Conservation (phyloP, 2,329 filamentous ascomycete species). For the Coniochaeta sp. region DNA sequence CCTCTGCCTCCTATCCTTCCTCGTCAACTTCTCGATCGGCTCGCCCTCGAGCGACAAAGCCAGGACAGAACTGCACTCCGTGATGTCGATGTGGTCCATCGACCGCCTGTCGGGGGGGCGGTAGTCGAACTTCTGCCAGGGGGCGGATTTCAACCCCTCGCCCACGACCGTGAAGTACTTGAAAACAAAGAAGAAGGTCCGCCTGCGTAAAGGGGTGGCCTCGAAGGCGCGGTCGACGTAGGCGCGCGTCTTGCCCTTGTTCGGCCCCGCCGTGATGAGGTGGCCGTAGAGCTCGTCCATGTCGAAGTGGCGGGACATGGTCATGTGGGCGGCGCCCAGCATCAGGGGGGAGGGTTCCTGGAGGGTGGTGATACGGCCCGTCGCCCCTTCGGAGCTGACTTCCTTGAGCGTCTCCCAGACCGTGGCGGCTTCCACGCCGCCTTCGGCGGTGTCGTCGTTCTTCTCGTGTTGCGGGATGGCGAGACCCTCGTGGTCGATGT, state of each 20-base stretch:
- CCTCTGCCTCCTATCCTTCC: constrained; percentile 33
- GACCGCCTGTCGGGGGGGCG: constrained; percentile 28
- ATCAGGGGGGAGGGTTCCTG: constrained; percentile 54
- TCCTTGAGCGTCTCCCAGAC: constrained; percentile 33
- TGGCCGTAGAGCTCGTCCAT: constrained; percentile 53
- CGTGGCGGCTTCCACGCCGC: constrained; percentile 30
- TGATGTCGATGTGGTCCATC: constrained; percentile 48
- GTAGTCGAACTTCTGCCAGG: constrained; percentile 52
- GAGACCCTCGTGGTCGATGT: constrained; percentile 39
- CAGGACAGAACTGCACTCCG: constrained; percentile 52
- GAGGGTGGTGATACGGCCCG: constrained; percentile 52
- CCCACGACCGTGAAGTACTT: constrained; percentile 59
- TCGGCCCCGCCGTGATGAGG: constrained; percentile 40
- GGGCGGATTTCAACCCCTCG: constrained; percentile 46
- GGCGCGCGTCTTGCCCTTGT: constrained; percentile 36
- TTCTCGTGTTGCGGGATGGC: constrained; percentile 29
- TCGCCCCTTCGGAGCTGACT: constrained; percentile 31
- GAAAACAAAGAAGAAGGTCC: constrained; percentile 56
- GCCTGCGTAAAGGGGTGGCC: constrained; percentile 37
- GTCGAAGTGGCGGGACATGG: constrained; percentile 51
- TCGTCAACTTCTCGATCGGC: constrained; percentile 40
- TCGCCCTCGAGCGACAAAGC: constrained; percentile 49
- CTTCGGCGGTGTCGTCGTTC: constrained; percentile 25
- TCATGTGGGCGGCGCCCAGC: constrained; percentile 52
- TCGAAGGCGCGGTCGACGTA: constrained; percentile 44